These are phyloP conservation scores for Cutaneotrichosporon spelunceum DNA, from an alignment of 1,284 basidiomycete species.

Conservation along the genomic window DNA sequence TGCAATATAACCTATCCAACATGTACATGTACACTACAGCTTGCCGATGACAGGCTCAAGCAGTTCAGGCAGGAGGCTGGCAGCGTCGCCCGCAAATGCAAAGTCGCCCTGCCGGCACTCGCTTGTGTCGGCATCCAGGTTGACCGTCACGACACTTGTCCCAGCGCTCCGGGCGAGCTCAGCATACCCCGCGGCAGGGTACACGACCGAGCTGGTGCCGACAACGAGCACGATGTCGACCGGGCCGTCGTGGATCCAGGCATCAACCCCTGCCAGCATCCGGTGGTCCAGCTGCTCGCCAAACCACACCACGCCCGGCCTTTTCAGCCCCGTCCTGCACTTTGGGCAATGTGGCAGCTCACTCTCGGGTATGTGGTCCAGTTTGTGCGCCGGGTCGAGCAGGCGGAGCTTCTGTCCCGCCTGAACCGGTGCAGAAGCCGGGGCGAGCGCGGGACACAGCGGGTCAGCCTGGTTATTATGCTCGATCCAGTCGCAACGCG, in stretches of 20 bases:
- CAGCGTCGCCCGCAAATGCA: slow-evolving; percentile 17
- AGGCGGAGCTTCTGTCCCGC: background rate
- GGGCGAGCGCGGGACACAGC: slow-evolving; percentile 8
- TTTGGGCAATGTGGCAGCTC: slow-evolving; percentile 13
- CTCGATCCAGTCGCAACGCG: slow-evolving; percentile 1
- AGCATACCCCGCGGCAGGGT: slow-evolving; percentile 18
- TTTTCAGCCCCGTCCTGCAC: slow-evolving; percentile 10
- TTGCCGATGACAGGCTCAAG: slow-evolving; percentile 16
- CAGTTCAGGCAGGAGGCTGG: slow-evolving; percentile 13
- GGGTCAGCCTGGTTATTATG: slow-evolving; percentile 13
- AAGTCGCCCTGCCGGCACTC: slow-evolving; percentile 11
- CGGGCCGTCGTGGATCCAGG: slow-evolving; percentile 13
- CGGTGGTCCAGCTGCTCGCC: slow-evolving; percentile 17
- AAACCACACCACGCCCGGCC: slow-evolving; percentile 23
- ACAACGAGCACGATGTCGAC: slow-evolving; percentile 20
- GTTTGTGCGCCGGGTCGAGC: slow-evolving; percentile 9
- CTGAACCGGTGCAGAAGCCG: slow-evolving; percentile 11
- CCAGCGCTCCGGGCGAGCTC: slow-evolving; percentile 11
- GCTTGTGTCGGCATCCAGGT: slow-evolving; percentile 13
- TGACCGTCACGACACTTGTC: slow-evolving; percentile 17
- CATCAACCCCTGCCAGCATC: slow-evolving; percentile 15
- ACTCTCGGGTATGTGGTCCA: background rate
- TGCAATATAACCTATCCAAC: background rate
- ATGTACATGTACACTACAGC: background rate
- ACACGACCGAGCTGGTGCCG: slow-evolving; percentile 19